Evolutionary conservation across 768 basidiomycete genomes (phyloP), one percentile per base, ranked within the genome.

Genomic region (Hygrocybe punicea): DNA sequence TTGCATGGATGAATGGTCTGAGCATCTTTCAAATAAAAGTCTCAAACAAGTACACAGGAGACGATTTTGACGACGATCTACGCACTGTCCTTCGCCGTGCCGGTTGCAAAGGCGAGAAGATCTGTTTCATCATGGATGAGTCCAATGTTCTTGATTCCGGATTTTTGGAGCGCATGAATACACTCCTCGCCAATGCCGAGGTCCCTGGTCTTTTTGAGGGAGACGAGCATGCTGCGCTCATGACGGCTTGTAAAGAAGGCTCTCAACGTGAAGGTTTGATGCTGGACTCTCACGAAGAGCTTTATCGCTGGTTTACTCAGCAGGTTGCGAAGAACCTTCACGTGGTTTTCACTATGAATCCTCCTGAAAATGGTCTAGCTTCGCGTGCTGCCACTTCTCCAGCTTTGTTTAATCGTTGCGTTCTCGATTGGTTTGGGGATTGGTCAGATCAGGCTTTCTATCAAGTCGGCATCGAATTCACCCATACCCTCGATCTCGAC

Each of bases 171-270:
- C 86, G 97, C n/a, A 98, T 99, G 96, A 99, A 99, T 71, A 99
- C 97, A 0, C 83, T 99, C 13, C 82, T 99, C 14, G 97, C 97
- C 39, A 99, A 99, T 65, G 97, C 97, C n/a, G 97, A 99, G 71
- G 95, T 99, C n/a, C 97, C 97, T 0, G 97, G 97, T 71, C 81
- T 99, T n/a, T 99, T 99, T 69, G 97, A 99, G 73, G 97, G 97
- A n/a, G 97, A 99, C 65, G 97, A 99, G 69, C 89, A 98, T 69
- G 87, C 96, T 17, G 92, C 95, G 51, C 78, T 99, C 56, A 98
- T 98, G 95, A 98, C 97, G 4, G 94, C 97, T 1, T 98, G 97
- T 77, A 98, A 97, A 70, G 97, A 98, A 73, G 97, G 97, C 5
- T 97, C 97, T n/a, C 95, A 98, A 67, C 85, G 97, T 13, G 97